These are phyloP conservation scores for Phoenix dactylifera DNA, from an alignment of 176 grass and related monocot genomes.

Conservation along the genomic window DNA sequence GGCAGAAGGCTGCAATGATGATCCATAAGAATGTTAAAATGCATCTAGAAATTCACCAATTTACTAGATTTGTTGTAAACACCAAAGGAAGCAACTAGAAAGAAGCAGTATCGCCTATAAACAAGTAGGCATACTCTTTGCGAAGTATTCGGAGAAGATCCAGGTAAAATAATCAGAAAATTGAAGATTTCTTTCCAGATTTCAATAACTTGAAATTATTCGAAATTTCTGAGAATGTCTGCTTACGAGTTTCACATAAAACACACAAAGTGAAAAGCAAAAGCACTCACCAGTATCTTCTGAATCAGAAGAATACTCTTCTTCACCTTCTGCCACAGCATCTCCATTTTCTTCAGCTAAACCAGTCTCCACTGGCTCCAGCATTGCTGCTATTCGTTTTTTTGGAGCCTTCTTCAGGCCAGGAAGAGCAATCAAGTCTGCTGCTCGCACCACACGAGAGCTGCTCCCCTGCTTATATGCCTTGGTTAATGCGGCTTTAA, in stretches of 20 bases:
- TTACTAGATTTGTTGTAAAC: too few species aligned
- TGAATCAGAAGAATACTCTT: slow-evolving; percentile 64
- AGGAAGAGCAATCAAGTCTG: slow-evolving; percentile 77
- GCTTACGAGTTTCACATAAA: too few species aligned
- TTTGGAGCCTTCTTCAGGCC: slow-evolving; percentile 82
- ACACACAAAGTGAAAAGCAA: neutral
- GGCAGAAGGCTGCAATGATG: too few species aligned
- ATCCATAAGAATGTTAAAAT: too few species aligned
- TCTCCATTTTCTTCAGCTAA: slow-evolving; percentile 65
- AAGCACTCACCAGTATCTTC: slow-evolving; percentile 60
- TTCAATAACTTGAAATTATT: too few species aligned
- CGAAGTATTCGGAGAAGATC: neutral
- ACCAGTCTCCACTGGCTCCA: slow-evolving; percentile 82
- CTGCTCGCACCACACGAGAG: slow-evolving; percentile 63
- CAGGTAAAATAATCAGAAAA: neutral
- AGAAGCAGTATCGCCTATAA: too few species aligned
- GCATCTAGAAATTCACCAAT: too few species aligned
- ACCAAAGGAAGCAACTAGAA: too few species aligned
- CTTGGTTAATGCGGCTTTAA: slow-evolving; percentile 88
- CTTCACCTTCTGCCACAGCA: slow-evolving; percentile 46
- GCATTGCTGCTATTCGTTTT: slow-evolving; percentile 84
- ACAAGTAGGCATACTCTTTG: too few species aligned
- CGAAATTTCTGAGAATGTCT: too few species aligned
- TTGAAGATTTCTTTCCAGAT: too few species aligned
- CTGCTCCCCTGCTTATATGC: slow-evolving; percentile 92